Percentiles rank a stretch among this genome's conserved stretches.
Conservation (phyloP, 768 basidiomycete species). For the Ramaria sp. region DNA sequence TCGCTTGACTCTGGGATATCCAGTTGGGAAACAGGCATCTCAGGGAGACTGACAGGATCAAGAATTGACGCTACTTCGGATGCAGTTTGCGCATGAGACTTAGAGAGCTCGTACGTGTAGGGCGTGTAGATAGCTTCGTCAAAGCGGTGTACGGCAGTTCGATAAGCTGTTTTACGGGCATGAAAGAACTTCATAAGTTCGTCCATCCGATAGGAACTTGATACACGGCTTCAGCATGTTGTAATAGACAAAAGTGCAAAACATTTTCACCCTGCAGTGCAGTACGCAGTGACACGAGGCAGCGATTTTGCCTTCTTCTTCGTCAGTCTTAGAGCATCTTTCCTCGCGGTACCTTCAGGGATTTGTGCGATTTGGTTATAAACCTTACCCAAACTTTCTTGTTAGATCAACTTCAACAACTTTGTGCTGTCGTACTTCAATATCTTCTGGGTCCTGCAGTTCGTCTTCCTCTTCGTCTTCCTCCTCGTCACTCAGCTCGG, state of each 20-base stretch:
- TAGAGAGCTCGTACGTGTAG: constrained; percentile 55
- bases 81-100: constrained; percentile 14
- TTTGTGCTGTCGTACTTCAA: constrained; percentile 37
- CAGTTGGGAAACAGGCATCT: constrained; percentile 22
- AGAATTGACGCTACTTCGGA: neutral
- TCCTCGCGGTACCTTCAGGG: constrained; percentile 85
- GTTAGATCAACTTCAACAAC: neutral
- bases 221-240: neutral
- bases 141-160: constrained; percentile 77
- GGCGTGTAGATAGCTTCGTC: constrained; percentile 94
- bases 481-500: constrained; percentile 32
- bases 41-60: constrained; percentile 9
- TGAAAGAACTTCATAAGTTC: constrained; percentile 86
- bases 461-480: constrained; percentile 49
- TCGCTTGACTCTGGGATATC: constrained; percentile 49
- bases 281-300: constrained; percentile 93
- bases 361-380: constrained; percentile 92
- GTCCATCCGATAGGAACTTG: constrained; percentile 78
- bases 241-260: neutral
- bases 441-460: constrained; percentile 35
- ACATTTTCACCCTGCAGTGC: constrained; percentile 68
- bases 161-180: constrained; percentile 71
- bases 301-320: constrained; percentile 91
- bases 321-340: constrained; percentile 82
- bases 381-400: constrained; percentile 36